A percentile compares a stretch with the other conserved stretches of the same genome.
Evolutionary conservation across 352 stramenopile species (phyloP).

Genomic region (Phytophthora sojae): DNA sequence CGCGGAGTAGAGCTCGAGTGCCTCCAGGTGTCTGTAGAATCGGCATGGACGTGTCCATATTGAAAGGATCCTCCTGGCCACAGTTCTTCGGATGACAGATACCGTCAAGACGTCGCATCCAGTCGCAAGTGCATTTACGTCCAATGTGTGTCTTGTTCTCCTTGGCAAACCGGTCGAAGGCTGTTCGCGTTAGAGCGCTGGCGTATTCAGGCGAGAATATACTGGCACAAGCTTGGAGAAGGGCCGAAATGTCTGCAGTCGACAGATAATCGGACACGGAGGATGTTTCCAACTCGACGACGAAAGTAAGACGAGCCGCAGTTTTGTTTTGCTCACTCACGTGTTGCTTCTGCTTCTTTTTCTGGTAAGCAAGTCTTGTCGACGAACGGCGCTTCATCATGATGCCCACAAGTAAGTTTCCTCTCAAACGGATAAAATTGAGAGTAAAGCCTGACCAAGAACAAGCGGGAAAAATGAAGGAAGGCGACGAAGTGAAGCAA

Average conservation of each 20-base stretch:
- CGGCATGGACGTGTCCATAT: conserved; percentile 4
- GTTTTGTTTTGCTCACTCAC: background rate
- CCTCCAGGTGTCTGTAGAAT: conserved; percentile 4
- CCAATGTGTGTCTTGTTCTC: conserved; percentile 20
- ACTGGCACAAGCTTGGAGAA: conserved; percentile 1
- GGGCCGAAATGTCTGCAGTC: background rate
- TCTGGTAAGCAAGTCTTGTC: background rate
- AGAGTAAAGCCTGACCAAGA: background rate
- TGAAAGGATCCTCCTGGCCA: background rate
- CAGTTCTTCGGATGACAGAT: background rate
- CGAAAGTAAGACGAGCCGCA: conserved; percentile 1
- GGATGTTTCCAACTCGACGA: conserved; percentile 11
- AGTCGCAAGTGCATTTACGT: conserved; percentile 21
- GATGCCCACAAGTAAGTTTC: background rate
- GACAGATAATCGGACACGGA: conserved; percentile 5
- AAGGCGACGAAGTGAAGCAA: background rate
- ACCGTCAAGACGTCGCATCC: conserved; percentile 20
- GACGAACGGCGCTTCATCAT: conserved; percentile 6
- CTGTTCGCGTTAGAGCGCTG: background rate
- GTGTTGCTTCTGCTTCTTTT: conserved; percentile 1
- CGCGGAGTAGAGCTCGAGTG: conserved; percentile 1
- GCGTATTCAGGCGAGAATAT: conserved; percentile 5
- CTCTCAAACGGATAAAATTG: background rate
- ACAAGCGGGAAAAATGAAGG: background rate
- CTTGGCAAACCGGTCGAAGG: conserved; percentile 10